Conservation (phyloP, 345 rosid genomes). For the Mallotus nudiflorus region DNA sequence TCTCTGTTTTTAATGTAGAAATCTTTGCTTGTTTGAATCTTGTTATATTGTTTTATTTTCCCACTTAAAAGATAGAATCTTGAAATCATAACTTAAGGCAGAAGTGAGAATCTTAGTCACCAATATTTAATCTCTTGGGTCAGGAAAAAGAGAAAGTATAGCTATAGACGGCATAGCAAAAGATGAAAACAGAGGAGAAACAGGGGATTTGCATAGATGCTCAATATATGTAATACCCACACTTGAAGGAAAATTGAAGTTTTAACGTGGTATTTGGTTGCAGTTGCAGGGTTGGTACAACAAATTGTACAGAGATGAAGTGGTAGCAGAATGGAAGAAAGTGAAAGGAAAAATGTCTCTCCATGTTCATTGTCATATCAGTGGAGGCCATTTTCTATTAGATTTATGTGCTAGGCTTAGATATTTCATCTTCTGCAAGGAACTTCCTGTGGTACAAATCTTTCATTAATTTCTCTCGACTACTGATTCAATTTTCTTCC, state of each 20-base stretch:
- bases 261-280: slow-evolving; percentile 20
- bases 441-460: slow-evolving; percentile 81
- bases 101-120: neutral
- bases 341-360: slow-evolving; percentile 90
- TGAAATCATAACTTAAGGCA: neutral
- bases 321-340: slow-evolving; percentile 98
- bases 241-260: too few species aligned
- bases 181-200: neutral
- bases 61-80: neutral
- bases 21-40: neutral
- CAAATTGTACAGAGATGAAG: slow-evolving; percentile 85
- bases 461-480: too few species aligned
- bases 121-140: neutral
- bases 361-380: slow-evolving; percentile 95
- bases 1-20: neutral
- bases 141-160: too few species aligned
- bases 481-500: too few species aligned
- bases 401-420: slow-evolving; percentile 66
- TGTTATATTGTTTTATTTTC: neutral
- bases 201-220: neutral
- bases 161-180: too few species aligned
- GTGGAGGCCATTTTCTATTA: slow-evolving; percentile 90
- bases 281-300: slow-evolving; percentile 96
- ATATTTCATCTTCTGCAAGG: slow-evolving; percentile 80
- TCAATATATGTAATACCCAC: too few species aligned